Base-by-base conservation (phyloP, 768 basidiomycete genomes). In the Trametes punicea region DNA sequence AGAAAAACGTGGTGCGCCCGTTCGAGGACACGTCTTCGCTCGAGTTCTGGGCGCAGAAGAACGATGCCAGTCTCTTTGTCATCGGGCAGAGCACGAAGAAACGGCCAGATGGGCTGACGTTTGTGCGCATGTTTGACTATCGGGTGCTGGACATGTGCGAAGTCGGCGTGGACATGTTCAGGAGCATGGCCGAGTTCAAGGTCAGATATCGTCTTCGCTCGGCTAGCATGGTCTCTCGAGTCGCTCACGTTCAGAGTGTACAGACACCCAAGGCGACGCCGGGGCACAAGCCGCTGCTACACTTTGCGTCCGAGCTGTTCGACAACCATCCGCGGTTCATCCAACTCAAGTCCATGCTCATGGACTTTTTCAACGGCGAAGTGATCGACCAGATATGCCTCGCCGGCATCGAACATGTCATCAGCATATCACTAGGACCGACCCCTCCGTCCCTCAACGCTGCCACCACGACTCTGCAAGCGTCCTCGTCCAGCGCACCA, bases 61-160 rank as follows among this genome's bases (percentile, higher is more conserved):
- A 98, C 72, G 97, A 98, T 63, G 93, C 94, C 2, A 87, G 87
- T 2, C 76, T 98, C 67, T 97, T 98, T 67, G 73, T 96, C 11
- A 74, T 97, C 30, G 97, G 93, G 1, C 88, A 94, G 65, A 92
- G 87, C 65, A 91, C 87, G 25, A 99, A 99, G 74, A 99, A 99
- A 69, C 77, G 94, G 48, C 97, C 96, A 7, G 79, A 98, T 64
- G 86, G 89, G 23, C 71, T 99, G 59, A 84, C 88, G 0, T 83
- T 98, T 65, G 89, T 85, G 6, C 75, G 97, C 52, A 94, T 87
- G 81, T 98, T 85, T 62, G 88, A 97, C 61, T 80, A 84, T 38
- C 77, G 82, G 66, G 82, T 98, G 31, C 74, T 98, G 65, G 97
- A 99, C 70, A 96, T 98, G 92, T 81, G 93, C 55, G 97, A 98